Percentiles rank a stretch among this genome's conserved stretches.
Conservation (phyloP, 352 stramenopile genomes). For the Phytophthora chlamydospora region DNA sequence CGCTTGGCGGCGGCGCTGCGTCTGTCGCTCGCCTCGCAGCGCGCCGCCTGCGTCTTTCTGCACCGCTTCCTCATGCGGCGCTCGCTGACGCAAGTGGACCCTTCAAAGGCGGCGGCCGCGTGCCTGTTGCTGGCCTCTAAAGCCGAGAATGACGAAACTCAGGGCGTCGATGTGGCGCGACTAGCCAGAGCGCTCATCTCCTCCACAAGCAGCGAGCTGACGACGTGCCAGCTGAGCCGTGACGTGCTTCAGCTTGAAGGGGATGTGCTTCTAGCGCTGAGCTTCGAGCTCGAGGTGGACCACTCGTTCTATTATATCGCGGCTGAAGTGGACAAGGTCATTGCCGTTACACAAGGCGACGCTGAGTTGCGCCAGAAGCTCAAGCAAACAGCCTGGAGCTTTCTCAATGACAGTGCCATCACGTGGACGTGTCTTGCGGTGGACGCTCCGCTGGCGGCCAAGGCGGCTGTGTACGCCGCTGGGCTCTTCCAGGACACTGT, state of each 20-base stretch:
- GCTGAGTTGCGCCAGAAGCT: slow-evolving; percentile 29
- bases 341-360: slow-evolving; percentile 23
- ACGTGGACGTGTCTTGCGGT: slow-evolving; percentile 56
- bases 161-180: slow-evolving; percentile 32
- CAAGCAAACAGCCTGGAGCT: slow-evolving; percentile 52
- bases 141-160: slow-evolving; percentile 47
- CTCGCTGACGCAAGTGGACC: slow-evolving; percentile 39
- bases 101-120: slow-evolving; percentile 34
- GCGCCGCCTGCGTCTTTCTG: slow-evolving; percentile 51
- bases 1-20: slow-evolving; percentile 32
- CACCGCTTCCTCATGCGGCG: slow-evolving; percentile 58
- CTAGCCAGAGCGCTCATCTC: slow-evolving; percentile 28
- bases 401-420: slow-evolving; percentile 59
- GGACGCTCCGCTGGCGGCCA: slow-evolving; percentile 41
- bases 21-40: slow-evolving; percentile 44
- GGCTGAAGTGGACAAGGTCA: slow-evolving; percentile 46
- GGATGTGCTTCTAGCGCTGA: slow-evolving; percentile 50
- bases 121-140: slow-evolving; percentile 58
- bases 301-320: slow-evolving; percentile 55
- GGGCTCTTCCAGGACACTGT: slow-evolving; percentile 38
- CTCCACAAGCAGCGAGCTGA: background rate
- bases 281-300: slow-evolving; percentile 50
- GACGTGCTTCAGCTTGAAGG: slow-evolving; percentile 39
- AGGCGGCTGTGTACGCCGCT: slow-evolving; percentile 51
- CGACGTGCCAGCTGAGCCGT: background rate